Conservation (phyloP, 176 grass and related monocot species). For the Thalia dealbata region DNA sequence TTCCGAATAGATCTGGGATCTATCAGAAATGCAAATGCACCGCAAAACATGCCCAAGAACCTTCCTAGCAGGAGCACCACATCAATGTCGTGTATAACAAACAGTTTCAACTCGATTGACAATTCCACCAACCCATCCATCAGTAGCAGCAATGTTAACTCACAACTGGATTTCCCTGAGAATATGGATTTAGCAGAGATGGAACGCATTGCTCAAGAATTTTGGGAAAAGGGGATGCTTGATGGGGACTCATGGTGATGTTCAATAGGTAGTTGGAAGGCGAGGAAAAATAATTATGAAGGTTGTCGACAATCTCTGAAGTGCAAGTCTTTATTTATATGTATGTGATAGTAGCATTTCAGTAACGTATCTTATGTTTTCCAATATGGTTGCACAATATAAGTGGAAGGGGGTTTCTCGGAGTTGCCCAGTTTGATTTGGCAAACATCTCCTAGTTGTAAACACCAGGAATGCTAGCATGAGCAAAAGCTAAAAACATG, state of each 20-base stretch:
- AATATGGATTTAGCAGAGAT: conserved; percentile 46
- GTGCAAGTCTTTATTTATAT: not conserved
- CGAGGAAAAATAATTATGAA: not conserved
- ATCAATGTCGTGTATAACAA: conserved; percentile 30
- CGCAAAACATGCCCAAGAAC: conserved; percentile 29
- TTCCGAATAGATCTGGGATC: conserved; percentile 3
- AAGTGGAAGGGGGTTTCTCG: too few relatives aligned
- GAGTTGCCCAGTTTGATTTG: too few relatives aligned
- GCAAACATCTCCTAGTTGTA: too few relatives aligned
- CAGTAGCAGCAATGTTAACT: conserved; percentile 25
- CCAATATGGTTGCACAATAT: not conserved
- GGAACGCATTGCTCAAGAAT: conserved; percentile 43
- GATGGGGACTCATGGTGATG: conserved; percentile 18
- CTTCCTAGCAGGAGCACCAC: conserved; percentile 27
- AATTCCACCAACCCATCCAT: conserved; percentile 41
- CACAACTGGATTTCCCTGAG: conserved; percentile 30
- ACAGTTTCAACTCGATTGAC: conserved; percentile 70
- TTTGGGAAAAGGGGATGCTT: conserved; percentile 44
- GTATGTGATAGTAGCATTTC: not conserved
- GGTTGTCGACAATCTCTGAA: not conserved
- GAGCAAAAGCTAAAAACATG: too few relatives aligned
- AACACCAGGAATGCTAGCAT: too few relatives aligned
- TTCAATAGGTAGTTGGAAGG: not conserved
- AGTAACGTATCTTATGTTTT: not conserved
- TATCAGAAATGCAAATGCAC: not conserved